Evolutionary conservation across 73 alveolate species (phyloP).

Genomic region (Paramecium tetraurelia): DNA sequence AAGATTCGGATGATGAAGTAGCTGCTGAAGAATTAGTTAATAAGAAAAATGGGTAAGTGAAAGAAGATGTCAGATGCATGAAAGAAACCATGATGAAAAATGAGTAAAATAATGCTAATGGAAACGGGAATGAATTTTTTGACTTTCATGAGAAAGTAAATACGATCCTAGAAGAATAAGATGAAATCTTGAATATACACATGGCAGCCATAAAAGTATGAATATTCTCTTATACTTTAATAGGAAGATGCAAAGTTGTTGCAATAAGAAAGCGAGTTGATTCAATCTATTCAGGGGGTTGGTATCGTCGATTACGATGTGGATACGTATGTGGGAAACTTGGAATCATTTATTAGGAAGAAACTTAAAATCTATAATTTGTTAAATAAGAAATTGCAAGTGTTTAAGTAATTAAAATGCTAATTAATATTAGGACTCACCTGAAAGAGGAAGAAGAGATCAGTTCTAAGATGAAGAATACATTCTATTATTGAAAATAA

Average conservation of each 20-base stretch:
- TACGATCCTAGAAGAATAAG: constrained; percentile 89
- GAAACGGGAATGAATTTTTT: constrained; percentile 66
- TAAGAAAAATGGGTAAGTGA: constrained; percentile 69
- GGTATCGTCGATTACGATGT: constrained; percentile 84
- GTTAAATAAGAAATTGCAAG: constrained; percentile 78
- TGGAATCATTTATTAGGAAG: constrained; percentile 79
- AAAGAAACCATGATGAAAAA: constrained; percentile 71
- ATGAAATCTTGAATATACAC: constrained; percentile 83
- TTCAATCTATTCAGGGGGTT: constrained; percentile 80
- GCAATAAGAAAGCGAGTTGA: constrained; percentile 93
- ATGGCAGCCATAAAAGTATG: constrained; percentile 83
- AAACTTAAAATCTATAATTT: constrained; percentile 83
- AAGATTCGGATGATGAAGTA: constrained; percentile 66
- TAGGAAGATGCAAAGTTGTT: constrained; percentile 92
- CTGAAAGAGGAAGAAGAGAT: constrained; percentile 61
- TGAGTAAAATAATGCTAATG: constrained; percentile 64
- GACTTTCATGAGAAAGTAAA: constrained; percentile 91
- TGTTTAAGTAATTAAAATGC: constrained; percentile 71
- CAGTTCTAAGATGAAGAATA: constrained; percentile 59
- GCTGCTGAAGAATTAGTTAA: constrained; percentile 54
- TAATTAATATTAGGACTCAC: background rate
- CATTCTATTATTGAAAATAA: constrained; percentile 56
- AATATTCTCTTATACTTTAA: background rate
- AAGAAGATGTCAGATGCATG: constrained; percentile 75
- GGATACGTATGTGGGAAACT: constrained; percentile 85